Base-by-base conservation (phyloP, 331 rosid genomes). In the Saraca asoca region DNA sequence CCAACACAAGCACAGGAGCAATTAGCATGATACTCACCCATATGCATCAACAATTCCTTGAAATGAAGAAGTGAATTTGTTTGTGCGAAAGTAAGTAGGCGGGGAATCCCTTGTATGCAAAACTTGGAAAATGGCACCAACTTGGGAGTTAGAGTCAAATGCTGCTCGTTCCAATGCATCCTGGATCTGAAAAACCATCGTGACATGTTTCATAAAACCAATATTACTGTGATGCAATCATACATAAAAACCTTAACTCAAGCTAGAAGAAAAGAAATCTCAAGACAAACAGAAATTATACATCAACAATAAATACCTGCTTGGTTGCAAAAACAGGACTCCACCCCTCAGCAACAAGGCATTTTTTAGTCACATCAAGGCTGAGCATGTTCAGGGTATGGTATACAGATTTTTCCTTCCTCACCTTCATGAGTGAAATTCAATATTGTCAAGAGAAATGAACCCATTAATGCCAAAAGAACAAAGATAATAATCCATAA, bases 341-440 rank as follows among this genome's bases (percentile, higher is more conserved):
- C 98, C 98, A 93, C 51, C 96, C 95, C 81, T 93, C 98, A 61
- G 82, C 98, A 63, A 93, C 98, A 9, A 93, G 88, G 83, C 98
- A 93, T 72, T 93, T 89, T 81, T 85, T 93, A 0, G 98, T 89
- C 68, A 93, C 98, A 70, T 93, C 98, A 73, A 89, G 87, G 76
- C 98, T 93, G 62, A 93, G 87, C 98, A 93, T 93, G 83, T 93
- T 87, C 54, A 93, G 81, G 57, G 85, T 88, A 73, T 93, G 98
- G 83, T 93, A 75, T 74, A 89, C 68, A 53, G 96, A 88, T 75
- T 93, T 93, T 80, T 93, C 98, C 82, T 87, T 93, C 80, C 85
- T 87, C 83, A 77, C 98, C 98, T 93, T 80, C 71, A 82, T 2
- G 62, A 67, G 64, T 76, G 64, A 65, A 79, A 62, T 67, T 58